Base-by-base conservation (phyloP, 176 grass and related monocot genomes). In the Oryza australiensis region DNA sequence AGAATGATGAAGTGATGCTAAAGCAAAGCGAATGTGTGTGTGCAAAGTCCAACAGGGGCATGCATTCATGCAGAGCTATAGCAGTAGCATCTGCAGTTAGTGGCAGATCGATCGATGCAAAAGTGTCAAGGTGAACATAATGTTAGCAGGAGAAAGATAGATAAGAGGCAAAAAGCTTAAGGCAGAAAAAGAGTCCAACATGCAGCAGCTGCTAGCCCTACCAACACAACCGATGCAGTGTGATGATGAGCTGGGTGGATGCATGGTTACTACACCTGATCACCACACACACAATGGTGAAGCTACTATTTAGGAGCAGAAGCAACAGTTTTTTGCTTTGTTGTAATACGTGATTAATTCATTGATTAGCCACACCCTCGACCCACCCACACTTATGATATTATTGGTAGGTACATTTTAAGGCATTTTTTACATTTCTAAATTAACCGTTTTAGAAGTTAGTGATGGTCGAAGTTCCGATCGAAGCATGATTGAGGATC, bases 1-100 rank as follows among this genome's bases (percentile, higher is more conserved):
- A 10, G 43, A 63, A 66, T 75, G 84, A 66, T 74, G 84, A 90
- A 87, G 84, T 90, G 80, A 87, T 80, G 38, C 42, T 55, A 79
- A 87, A 45, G 88, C 84, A 90, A 90, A 90, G 88, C 22, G 73
- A 66, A 26, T 1, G 75, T 29, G 51, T 55, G 51, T 55, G 51
- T 13, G 30, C 73, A 63, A 83, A 90, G 80, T 12, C 74, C 79
- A 77, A 90, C 74, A 79, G 74, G 78, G 74, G 55, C 57, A 89
- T 84, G 79, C 64, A 87, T 45, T 23, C 64, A 37, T 8, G 27
- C 18, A 34, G 28, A 13, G 53, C 57, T 55, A n/a, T 23, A 60
- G 53, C 20, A 53, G 7, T 40, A 9, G 38, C 18, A 18, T 55
- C 51, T 20, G 51, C 51, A 55, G 51, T 55, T 55, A 55, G 51